Base-by-base conservation (phyloP, 192 early-diverging fungal species). In the Allomyces javanicus region DNA sequence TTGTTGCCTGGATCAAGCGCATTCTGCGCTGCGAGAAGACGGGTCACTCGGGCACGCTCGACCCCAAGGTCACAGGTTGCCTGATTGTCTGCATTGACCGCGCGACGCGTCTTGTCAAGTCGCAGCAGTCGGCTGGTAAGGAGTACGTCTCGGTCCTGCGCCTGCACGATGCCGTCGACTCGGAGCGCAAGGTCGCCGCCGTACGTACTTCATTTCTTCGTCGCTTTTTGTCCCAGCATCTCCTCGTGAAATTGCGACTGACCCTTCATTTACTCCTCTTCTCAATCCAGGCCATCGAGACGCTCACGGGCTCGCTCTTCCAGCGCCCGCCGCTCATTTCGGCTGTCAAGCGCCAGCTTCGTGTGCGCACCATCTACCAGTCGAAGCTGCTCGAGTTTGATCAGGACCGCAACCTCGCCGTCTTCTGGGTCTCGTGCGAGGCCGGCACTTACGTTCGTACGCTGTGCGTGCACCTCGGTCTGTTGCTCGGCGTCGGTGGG, bases 381-480 rank as follows among this genome's bases (percentile, higher is more conserved):
- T 84, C 83, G 71, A 97, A 97, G 82, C 78, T 99, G 67, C 67
- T 91, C 61, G 96, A 99, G 79, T 99, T 93, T 65, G 91, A 99
- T 78, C 93, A 96, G 67, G 92, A 96, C 71, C 85, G 92, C 62
- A 89, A 99, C 71, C 77, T 99, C 77, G 90, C 83, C 67, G 90
- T 96, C 26, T 97, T 99, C 80, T 97, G 94, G 94, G 94, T 91
- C 45, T 86, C 81, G 65, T 99, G 96, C 78, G 96, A 99, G 83
- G 96, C 96, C 64, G 96, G 96, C 67, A 99, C 96, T 17, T 99
- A 99, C 73, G 94, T 99, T 76, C 90, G 96, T 81, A 99, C 96
- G n/a, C 76, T 99, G 65, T 99, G 96, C 75, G 94, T 97, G 27
- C 96, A 99, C 75, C 74, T 99, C 76, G 96, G 96, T 70, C 79